These are phyloP conservation scores for Scheffersomyces quercinus DNA, from an alignment of 1,139 yeast genomes.

Conservation along the genomic window DNA sequence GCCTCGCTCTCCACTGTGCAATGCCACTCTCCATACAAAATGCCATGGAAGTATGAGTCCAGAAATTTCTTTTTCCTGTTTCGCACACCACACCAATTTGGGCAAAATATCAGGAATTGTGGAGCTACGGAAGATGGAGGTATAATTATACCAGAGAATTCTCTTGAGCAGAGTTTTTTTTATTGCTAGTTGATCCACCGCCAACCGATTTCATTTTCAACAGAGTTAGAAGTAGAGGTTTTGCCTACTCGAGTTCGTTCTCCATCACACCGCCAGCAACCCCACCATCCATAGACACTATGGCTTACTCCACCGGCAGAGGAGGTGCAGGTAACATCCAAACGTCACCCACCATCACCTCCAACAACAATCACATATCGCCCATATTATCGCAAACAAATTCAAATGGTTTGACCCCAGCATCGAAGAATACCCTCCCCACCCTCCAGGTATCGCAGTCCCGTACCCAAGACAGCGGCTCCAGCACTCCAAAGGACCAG, in stretches of 20 bases:
- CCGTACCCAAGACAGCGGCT: constrained; percentile 1
- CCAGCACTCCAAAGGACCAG: constrained; percentile 4
- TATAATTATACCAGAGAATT: neutral
- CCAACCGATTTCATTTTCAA: no score
- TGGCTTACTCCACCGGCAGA: constrained; percentile 24
- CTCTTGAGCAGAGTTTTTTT: no score
- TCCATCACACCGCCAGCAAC: neutral
- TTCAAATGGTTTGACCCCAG: neutral
- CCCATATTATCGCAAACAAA: neutral
- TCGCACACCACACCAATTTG: neutral
- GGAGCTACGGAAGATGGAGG: neutral
- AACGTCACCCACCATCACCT: constrained; percentile 17
- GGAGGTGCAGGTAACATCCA: constrained; percentile 30
- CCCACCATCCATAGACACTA: constrained; percentile 1
- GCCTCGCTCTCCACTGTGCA: no score
- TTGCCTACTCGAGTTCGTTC: no score
- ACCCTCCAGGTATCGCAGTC: constrained; percentile 6
- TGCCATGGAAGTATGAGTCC: no score
- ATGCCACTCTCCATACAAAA: no score
- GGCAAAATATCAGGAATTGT: neutral
- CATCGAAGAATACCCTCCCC: constrained; percentile 1
- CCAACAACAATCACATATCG: constrained; percentile 16
- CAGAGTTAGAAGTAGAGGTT: no score
- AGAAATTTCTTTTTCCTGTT: no score
- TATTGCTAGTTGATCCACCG: no score